Percentiles rank a stretch among this genome's conserved stretches.
Evolutionary conservation across 441 rosid genomes (phyloP).

Genomic region (Mallotus japonicus): DNA sequence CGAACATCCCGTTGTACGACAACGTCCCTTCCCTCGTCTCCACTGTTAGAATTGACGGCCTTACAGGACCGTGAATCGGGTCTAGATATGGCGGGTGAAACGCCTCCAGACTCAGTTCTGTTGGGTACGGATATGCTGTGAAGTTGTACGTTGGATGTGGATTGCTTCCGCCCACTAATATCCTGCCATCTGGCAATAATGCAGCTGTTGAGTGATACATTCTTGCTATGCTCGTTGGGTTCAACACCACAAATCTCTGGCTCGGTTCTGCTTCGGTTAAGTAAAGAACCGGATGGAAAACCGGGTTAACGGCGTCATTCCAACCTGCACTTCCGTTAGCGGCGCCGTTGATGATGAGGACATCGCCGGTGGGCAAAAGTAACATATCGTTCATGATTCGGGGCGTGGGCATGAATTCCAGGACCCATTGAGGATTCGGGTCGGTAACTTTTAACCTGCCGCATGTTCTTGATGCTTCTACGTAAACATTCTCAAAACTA

Average conservation of each 20-base stretch:
- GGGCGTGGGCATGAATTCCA: slow-evolving; percentile 54
- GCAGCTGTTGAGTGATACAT: slow-evolving; percentile 81
- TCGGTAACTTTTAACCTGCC: slow-evolving; percentile 61
- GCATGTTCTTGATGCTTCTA: slow-evolving; percentile 57
- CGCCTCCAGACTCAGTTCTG: slow-evolving; percentile 80
- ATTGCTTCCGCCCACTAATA: slow-evolving; percentile 88
- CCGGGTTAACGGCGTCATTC: slow-evolving; percentile 42
- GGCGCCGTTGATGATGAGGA: slow-evolving; percentile 48
- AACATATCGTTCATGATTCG: slow-evolving; percentile 52
- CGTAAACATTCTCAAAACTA: slow-evolving; percentile 28
- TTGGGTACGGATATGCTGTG: slow-evolving; percentile 56
- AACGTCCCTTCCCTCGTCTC: slow-evolving; percentile 37
- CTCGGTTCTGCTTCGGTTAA: slow-evolving; percentile 32
- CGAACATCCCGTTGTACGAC: slow-evolving; percentile 38
- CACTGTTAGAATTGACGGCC: slow-evolving; percentile 54
- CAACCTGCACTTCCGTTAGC: slow-evolving; percentile 53
- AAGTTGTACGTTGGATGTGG: slow-evolving; percentile 66
- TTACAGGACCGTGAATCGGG: slow-evolving; percentile 30
- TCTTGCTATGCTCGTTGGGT: slow-evolving; percentile 49
- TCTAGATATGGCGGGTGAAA: slow-evolving; percentile 63
- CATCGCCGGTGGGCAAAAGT: slow-evolving; percentile 43
- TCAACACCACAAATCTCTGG: slow-evolving; percentile 51
- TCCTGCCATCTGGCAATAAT: slow-evolving; percentile 69
- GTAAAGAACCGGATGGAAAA: slow-evolving; percentile 45
- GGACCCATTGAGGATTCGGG: slow-evolving; percentile 46